Evolutionary conservation across 129 eudicot species (phyloP), one percentile per base, ranked within the genome.

Genomic region (Pulicaria dysenterica): DNA sequence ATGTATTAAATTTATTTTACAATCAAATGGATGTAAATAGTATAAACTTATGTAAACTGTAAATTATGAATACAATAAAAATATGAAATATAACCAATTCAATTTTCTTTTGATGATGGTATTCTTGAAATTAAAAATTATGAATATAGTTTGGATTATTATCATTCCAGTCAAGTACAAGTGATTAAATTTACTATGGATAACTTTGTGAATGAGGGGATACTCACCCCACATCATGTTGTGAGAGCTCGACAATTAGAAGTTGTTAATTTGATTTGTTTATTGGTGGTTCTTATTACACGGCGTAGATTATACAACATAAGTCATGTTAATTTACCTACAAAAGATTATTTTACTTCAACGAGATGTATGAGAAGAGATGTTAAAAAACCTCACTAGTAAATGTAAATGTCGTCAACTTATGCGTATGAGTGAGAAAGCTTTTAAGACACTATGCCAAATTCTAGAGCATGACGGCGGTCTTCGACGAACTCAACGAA

Each of bases 351-450:
- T n/a, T 7, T 59, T 59, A 37, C 42, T 6, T 17, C 13, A 31
- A 3, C 38, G 9, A n/a, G 2, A 10, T n/a, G 15, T 37, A 37
- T 19, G 47, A 14, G 69, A 42, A 14, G 37, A 64, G 36, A 15
- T 59, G 44, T 13, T 59, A 10, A 43, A 59, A 1, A 8, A 6
- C 66, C 11, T n/a, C 9, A 3, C 7, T 2, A 59, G 5, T 10
- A 16, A 54, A 37, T 46, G 19, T 10, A 60, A 60, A 34, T 60
- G 46, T 37, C 70, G 70, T 45, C 39, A 64, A 34, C 19, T 47
- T 10, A 67, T 67, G 3, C 73, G 58, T 67, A 48, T 67, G 19
- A 49, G 73, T 34, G 43, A 19, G 58, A 12, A 48, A 1, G 73
- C 73, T 47, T 67, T 48, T 48, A 67, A 3, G 9, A 44, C 4